Conservation (phyloP, 345 rosid genomes). For the Leavenworthia alabamica region DNA sequence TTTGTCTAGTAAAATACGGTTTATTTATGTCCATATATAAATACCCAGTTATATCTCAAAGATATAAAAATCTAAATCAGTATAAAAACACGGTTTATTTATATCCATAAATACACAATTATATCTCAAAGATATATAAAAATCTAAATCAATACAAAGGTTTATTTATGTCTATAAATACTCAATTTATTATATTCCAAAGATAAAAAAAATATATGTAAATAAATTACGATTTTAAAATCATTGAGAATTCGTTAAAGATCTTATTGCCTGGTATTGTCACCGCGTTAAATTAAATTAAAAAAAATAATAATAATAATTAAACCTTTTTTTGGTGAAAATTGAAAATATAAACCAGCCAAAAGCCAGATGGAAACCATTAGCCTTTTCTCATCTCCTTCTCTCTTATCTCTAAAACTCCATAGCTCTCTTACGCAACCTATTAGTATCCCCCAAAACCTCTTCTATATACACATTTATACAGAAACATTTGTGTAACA, state of each 20-base stretch:
- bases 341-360: constrained; percentile 27
- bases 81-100: neutral
- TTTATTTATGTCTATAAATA: neutral
- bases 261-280: neutral
- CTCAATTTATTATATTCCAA: too few species aligned
- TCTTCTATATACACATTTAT: neutral
- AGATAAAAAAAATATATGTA: neutral
- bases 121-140: neutral
- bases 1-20: neutral
- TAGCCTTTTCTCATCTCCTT: constrained; percentile 18
- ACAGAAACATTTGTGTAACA: neutral
- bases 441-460: constrained; percentile 16
- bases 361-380: constrained; percentile 35
- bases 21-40: neutral
- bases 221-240: neutral
- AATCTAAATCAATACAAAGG: neutral
- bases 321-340: neutral
- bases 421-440: constrained; percentile 22
- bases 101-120: neutral
- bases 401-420: constrained; percentile 21
- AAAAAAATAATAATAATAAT: too few species aligned
- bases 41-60: neutral
- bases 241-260: neutral
- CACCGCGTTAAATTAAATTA: constrained; percentile 9
- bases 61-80: neutral